A percentile compares a stretch with the other conserved stretches of the same genome.
phyloP scores from a whole-genome alignment of 2,329 filamentous ascomycete genomes.

The Aspergillus tamarii region DNA sequence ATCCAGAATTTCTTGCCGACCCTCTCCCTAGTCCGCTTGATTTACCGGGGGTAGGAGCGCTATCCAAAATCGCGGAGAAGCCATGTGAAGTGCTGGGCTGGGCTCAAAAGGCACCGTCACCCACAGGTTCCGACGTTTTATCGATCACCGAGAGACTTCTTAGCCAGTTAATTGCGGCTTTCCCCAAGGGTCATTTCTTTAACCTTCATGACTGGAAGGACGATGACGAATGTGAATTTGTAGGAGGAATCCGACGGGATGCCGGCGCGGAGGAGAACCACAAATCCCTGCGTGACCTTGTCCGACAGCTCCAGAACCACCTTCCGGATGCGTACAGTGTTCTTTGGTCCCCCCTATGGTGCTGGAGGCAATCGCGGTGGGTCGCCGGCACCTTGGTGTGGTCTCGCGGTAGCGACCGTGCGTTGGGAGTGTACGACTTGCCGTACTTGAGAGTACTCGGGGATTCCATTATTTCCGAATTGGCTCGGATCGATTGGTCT shows the following conservation, averaged over 20 bases:
- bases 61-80: conserved; percentile 16
- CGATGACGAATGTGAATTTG: neutral
- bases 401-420: conserved; percentile 26
- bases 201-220: conserved; percentile 17
- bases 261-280: neutral
- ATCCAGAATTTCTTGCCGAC: conserved; percentile 20
- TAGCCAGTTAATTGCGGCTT: conserved; percentile 23
- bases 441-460: conserved; percentile 40
- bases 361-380: conserved; percentile 38
- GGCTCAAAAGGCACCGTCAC: conserved; percentile 11
- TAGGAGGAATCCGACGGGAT: neutral
- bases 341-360: conserved; percentile 33
- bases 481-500: conserved; percentile 36
- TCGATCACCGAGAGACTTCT: conserved; percentile 22
- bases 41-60: conserved; percentile 19
- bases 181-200: conserved; percentile 31
- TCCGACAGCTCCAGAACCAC: conserved; percentile 17
- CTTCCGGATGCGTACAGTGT: conserved; percentile 29
- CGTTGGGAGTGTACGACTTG: conserved; percentile 31
- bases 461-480: conserved; percentile 39
- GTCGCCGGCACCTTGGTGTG: conserved; percentile 36
- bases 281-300: conserved; percentile 14
- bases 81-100: conserved; percentile 26
- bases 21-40: conserved; percentile 16
- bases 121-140: neutral